phyloP scores from a whole-genome alignment of 345 rosid genomes.

The Populus nigra region DNA sequence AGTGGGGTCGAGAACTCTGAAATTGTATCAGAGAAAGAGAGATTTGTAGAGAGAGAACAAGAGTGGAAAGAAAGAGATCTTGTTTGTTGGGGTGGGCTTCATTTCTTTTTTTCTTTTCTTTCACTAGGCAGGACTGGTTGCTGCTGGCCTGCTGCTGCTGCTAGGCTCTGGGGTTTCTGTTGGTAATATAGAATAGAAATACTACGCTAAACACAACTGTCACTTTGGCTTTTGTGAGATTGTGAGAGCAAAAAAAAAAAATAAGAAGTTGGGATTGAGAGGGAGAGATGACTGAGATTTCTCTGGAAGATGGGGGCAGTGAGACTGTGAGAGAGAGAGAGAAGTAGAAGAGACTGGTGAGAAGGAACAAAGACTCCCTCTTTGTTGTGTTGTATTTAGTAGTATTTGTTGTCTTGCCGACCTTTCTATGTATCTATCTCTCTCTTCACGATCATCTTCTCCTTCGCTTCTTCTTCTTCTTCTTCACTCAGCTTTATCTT shows the following conservation, averaged over 20 bases:
- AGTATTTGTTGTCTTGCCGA: not conserved
- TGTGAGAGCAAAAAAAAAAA: not conserved
- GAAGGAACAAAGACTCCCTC: not conserved
- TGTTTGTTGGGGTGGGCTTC: conserved; percentile 23
- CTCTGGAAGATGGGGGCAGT: not conserved
- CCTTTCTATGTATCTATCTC: conserved; percentile 1
- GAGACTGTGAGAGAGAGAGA: not conserved
- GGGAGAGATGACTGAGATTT: conserved; percentile 26
- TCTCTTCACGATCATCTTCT: conserved; percentile 4
- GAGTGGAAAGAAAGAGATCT: conserved; percentile 28
- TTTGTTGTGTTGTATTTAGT: not conserved
- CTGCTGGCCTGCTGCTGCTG: conserved; percentile 13
- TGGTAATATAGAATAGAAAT: not conserved
- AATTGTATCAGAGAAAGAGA: conserved; percentile 26
- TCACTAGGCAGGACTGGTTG: conserved; percentile 2
- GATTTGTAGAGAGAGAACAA: conserved; percentile 3
- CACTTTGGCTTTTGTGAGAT: conserved; percentile 40
- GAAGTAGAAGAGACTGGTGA: not conserved
- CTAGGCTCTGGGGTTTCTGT: conserved; percentile 7
- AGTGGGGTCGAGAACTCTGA: conserved; percentile 38
- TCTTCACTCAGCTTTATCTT: not conserved
- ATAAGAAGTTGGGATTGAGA: conserved; percentile 23
- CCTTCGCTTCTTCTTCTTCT: not conserved
- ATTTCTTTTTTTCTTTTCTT: not conserved
- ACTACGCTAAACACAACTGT: conserved; percentile 29